Percentiles rank a stretch among this genome's conserved stretches.
These are phyloP conservation scores for Acacia acuminata DNA, from an alignment of 306 rosid genomes.

Conservation along the genomic window DNA sequence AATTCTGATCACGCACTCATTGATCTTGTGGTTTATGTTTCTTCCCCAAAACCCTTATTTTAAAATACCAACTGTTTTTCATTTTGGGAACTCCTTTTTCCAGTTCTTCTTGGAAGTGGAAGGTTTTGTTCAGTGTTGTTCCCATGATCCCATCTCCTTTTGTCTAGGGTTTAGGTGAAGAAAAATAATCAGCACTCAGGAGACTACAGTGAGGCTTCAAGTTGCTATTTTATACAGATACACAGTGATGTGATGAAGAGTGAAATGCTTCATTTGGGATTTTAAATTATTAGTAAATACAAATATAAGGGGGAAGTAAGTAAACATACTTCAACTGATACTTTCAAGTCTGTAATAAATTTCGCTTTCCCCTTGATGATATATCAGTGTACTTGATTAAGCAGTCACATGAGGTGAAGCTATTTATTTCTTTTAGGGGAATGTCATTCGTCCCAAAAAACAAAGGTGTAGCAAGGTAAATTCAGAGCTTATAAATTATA, in stretches of 20 bases:
- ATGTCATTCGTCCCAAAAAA: not conserved
- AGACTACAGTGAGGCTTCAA: slow-evolving; percentile 60
- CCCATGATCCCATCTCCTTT: slow-evolving; percentile 40
- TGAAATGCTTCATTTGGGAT: slow-evolving; percentile 61
- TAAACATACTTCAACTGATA: slow-evolving; percentile 40
- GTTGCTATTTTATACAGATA: slow-evolving; percentile 50
- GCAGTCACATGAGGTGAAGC: slow-evolving; percentile 13
- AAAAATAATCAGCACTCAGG: slow-evolving; percentile 38
- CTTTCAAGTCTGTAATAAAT: slow-evolving; percentile 43
- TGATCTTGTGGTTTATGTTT: slow-evolving; percentile 42
- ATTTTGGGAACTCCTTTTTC: slow-evolving; percentile 51
- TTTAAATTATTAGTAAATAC: slow-evolving; percentile 51
- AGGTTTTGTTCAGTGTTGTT: slow-evolving; percentile 42
- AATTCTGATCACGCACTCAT: slow-evolving; percentile 45
- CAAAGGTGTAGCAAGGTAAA: not conserved
- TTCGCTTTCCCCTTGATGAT: slow-evolving; percentile 13
- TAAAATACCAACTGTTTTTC: slow-evolving; percentile 5
- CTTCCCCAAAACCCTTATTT: slow-evolving; percentile 45
- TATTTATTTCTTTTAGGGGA: slow-evolving; percentile 13
- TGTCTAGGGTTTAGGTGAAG: slow-evolving; percentile 49
- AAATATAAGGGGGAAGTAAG: slow-evolving; percentile 33
- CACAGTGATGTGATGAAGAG: slow-evolving; percentile 52
- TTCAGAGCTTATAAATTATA: not conserved
- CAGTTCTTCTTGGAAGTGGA: slow-evolving; percentile 38
- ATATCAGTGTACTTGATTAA: slow-evolving; percentile 24